Evolutionary conservation across 2,329 filamentous ascomycete genomes (phyloP).

Genomic region (Fusarium mundagurra): DNA sequence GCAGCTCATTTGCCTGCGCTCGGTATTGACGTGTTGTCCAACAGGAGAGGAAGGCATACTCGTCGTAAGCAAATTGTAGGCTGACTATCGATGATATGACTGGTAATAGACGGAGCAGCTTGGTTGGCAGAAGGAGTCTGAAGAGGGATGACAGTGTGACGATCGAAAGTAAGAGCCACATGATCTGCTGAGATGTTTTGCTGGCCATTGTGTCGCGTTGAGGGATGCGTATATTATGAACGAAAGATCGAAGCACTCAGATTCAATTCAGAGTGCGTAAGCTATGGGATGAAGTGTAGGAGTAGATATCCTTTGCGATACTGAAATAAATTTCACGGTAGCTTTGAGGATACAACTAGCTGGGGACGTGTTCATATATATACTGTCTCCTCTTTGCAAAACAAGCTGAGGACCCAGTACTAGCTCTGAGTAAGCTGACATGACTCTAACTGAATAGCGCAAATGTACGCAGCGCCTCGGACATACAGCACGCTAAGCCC

Average conservation of each 20-base stretch:
- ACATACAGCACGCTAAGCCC: background rate
- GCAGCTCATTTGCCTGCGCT: background rate
- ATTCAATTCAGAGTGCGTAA: accelerated
- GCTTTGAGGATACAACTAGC: background rate
- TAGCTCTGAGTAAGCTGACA: background rate
- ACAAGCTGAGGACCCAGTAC: no score
- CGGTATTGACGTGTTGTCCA: background rate
- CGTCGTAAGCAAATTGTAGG: background rate
- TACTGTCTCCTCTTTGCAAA: accelerated
- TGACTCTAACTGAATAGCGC: background rate
- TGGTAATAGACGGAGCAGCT: background rate
- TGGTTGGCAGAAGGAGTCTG: background rate
- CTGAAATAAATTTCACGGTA: accelerated
- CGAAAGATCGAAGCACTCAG: accelerated
- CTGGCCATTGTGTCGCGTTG: background rate
- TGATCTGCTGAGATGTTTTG: background rate
- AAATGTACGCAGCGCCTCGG: background rate
- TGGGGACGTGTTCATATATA: background rate
- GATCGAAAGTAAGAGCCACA: background rate
- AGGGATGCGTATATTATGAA: accelerated
- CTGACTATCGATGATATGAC: background rate
- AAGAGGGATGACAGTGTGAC: accelerated
- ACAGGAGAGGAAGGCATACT: background rate
- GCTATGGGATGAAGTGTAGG: background rate
- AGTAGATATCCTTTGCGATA: accelerated